Evolutionary conservation across 306 rosid genomes (phyloP), one percentile per base, ranked within the genome.

Genomic region (Cucurbita moschata): DNA sequence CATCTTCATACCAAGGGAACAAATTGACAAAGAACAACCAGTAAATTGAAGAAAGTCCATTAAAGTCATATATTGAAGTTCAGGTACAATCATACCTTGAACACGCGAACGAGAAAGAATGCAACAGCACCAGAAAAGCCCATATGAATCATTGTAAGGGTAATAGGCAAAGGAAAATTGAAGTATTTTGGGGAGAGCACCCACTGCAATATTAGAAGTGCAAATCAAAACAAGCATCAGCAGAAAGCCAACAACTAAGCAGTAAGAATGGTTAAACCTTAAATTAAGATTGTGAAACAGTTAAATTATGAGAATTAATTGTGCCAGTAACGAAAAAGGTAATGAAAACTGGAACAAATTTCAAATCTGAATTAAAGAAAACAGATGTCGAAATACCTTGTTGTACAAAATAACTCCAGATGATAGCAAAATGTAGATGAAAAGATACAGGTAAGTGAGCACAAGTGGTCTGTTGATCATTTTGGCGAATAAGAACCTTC

Each of bases 61-160:
- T 42, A 42, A 49, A 14, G 26, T 50, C 40, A 50, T 9, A 47
- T 23, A 30, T 35, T 15, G 58, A 46, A 46, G 30, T 50, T 37
- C 53, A 72, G 54, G 60, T 40, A 40, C 44, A 72, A 60, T 11
- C 76, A 79, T 86, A 89, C 99, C 99, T 91, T 95, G 79, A 91
- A 88, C 30, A 95, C 93, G 23, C 99, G 87, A 67, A 95, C 95
- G 53, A 95, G 97, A 4, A 89, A 70, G 83, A 95, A 95, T 54
- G 99, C 96, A 35, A 95, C 97, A 7, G 80, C 76, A 64, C 96
- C 99, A 80, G 99, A 91, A 87, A 95, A 92, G 14, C 85, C 90
- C 98, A 92, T 92, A 75, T 92, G 98, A 82, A 92, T 92, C 98
- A 92, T 90, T 68, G 99, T 95, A 49, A 95, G 96, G 15, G 97